Base-by-base conservation (phyloP, 2,329 filamentous ascomycete species). In the Cladophialophora yegresii region DNA sequence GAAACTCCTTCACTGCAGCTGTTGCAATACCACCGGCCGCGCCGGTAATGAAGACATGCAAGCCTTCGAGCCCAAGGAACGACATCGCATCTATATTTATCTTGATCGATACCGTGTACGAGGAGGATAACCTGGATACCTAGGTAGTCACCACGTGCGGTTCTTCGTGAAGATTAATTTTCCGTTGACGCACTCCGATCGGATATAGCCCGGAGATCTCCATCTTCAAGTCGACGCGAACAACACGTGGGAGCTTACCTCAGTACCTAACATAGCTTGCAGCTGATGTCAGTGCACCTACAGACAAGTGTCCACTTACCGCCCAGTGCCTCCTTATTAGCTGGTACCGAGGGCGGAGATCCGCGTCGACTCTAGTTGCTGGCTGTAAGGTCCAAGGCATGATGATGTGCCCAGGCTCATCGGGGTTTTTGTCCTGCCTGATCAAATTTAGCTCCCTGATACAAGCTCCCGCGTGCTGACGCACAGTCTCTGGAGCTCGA, bases 41-140 rank as follows among this genome's bases (percentile, higher is more conserved):
- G 16, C 83, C 83, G 0, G 83, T 84, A 28, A 85, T 76, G 64
- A 85, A 83, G 33, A 82, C 82, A 74, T 85, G 82, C 28, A 77
- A 73, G 13, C 77, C 78, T 67, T 82, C 78, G 30, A 84, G 73
- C 1, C 74, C 76, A 5, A 84, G 74, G 63, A 82, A 84, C 1
- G 81, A 79, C 74, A 77, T 75, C 23, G 54, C 32, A 40, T 40
- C n/a, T 23, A 23, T 36, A 2, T 3, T 51, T 51, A 23, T 13
- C 47, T 26, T 23, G 36, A 43, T 13, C 16, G n/a, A 43, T n/a
- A n/a, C 5, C 16, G 16, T 13, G 16, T n/a, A n/a, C 36, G 36
- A n/a, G 16, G 2, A 20, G 36, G 36, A 43, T 5, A 40, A 16
- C 36, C 36, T 40, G 13, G 13, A 40, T 40, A n/a, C n/a, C n/a